A percentile compares a stretch with the other conserved stretches of the same genome.
Evolutionary conservation across 2,329 filamentous ascomycete genomes (phyloP).

Genomic region (Diaporthe capsici): DNA sequence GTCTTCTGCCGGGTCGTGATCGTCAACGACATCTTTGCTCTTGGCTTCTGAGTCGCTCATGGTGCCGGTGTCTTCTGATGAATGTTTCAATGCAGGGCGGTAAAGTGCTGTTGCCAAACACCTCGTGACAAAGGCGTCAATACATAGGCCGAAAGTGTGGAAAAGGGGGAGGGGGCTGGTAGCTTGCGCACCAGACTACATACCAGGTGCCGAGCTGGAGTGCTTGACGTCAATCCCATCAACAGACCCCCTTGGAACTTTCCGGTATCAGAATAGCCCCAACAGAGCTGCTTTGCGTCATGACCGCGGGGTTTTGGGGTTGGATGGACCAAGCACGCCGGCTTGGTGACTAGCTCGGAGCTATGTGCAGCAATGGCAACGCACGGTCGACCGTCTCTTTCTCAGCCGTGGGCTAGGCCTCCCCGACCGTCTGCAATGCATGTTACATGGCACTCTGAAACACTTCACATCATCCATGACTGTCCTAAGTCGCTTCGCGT

Average conservation of each 20-base stretch:
- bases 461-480: background rate
- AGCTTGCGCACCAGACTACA: background rate
- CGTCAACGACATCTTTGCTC: background rate
- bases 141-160: background rate
- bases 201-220: background rate
- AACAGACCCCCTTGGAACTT: too few species aligned
- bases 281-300: background rate
- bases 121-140: too few species aligned
- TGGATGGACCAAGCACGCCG: background rate
- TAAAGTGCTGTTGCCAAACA: too few species aligned
- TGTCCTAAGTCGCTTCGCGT: background rate
- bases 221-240: conserved; percentile 19
- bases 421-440: background rate
- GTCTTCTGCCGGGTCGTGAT: background rate
- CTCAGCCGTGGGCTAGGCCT: background rate
- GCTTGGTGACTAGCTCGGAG: background rate
- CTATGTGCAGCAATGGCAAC: conserved; percentile 4
- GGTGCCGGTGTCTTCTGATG: background rate
- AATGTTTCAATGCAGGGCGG: rapidly evolving
- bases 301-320: background rate
- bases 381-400: background rate
- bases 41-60: background rate
- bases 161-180: background rate
- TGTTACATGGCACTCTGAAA: background rate
- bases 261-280: background rate